Base-by-base conservation (phyloP, 306 rosid genomes). In the Corylus americana region DNA sequence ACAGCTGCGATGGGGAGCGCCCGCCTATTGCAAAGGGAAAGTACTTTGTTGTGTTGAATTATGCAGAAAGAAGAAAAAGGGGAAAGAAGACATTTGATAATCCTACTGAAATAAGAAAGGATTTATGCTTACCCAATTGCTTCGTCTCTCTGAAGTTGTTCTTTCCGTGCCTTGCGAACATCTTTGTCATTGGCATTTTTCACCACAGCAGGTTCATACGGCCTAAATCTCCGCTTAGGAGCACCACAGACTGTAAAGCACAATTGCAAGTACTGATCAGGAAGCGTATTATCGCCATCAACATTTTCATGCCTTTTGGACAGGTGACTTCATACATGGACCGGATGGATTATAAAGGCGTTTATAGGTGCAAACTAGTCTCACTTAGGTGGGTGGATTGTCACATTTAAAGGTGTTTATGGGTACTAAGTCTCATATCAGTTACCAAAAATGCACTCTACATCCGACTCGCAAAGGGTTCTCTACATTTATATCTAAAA, bases 241-340 rank as follows among this genome's bases (percentile, higher is more conserved):
- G 98, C 98, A 81, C 97, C 98, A 76, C 98, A 94, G 74, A 94
- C 97, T 94, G 91, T 78, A 85, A 42, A 81, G 31, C 25, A 51
- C 59, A 74, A 74, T 61, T 72, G 37, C n/a, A 29, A 61, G 59
- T 70, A 39, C 54, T 22, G 47, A 39, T 74, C 55, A 57, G 57
- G 59, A 62, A 71, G 14, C 59, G 16, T 9, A 58, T n/a, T 68
- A 42, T 42, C 50, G 37, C 2, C 37, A 39, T 64, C 51, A 42
- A 17, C 25, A 42, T 8, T 62, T 62, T 62, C 25, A 42, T 5
- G 45, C 6, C 45, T 42, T 42, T 6, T 42, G 44, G 44, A 5
- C 6, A 5, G 44, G 44, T 39, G 6, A 39, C 5, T 39, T 39
- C 6, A 4, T 5, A 5, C 7, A 39, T 39, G 44, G 44, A 39